These are phyloP conservation scores for Cerioporus squamosus DNA, from an alignment of 1,284 basidiomycete genomes.

Conservation along the genomic window DNA sequence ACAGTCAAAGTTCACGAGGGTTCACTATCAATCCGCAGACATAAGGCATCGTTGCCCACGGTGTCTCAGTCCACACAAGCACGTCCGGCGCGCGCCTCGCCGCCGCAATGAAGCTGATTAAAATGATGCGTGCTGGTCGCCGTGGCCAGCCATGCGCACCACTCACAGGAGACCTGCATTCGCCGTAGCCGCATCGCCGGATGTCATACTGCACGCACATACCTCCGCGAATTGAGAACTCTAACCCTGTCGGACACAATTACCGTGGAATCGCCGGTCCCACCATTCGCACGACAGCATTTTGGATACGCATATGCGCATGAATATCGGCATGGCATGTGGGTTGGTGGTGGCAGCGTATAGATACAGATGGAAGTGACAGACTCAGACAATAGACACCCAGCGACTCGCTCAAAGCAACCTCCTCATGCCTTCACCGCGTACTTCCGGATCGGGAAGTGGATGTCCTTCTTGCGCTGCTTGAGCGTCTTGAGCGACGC, in stretches of 20 bases:
- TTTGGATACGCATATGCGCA: conserved; percentile 23
- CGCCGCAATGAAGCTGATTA: not conserved
- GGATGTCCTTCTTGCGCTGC: conserved; percentile 91
- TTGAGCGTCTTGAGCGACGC: conserved; percentile 83
- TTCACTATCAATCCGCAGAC: too few relatives aligned
- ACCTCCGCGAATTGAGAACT: not conserved
- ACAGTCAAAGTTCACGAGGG: too few relatives aligned
- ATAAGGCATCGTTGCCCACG: not conserved
- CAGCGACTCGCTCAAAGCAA: conserved; percentile 28
- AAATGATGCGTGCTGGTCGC: not conserved
- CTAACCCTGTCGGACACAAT: not conserved
- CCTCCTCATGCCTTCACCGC: conserved; percentile 78
- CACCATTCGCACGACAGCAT: conserved; percentile 6
- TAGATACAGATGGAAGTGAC: conserved; percentile 42
- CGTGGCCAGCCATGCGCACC: not conserved
- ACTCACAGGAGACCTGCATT: too few relatives aligned
- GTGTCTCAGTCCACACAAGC: not conserved
- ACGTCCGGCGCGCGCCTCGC: not conserved
- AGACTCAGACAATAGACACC: conserved; percentile 31
- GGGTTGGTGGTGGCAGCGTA: conserved; percentile 41
- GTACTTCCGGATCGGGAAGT: conserved; percentile 89
- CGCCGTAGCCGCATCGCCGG: too few relatives aligned
- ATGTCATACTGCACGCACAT: not conserved
- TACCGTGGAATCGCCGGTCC: not conserved
- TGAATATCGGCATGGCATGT: conserved; percentile 38